Conservation (phyloP, 192 early-diverging fungal genomes). For the Coemansia sp. region DNA sequence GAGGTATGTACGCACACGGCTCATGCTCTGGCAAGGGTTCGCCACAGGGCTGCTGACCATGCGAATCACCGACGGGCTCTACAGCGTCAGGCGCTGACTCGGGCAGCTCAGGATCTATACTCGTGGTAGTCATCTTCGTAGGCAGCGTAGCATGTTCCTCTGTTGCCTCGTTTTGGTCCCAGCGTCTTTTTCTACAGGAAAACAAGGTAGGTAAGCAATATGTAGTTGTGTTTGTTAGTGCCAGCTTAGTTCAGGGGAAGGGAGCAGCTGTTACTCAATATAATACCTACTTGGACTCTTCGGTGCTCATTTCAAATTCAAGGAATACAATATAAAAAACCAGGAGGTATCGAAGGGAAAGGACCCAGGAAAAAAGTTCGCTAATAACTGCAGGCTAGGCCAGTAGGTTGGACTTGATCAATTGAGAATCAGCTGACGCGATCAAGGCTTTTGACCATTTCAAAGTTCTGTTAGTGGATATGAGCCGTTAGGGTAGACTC, state of each 20-base stretch:
- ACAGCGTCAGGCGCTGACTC: neutral
- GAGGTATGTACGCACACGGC: constrained; percentile 6
- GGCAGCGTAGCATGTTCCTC: neutral
- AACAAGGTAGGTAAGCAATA: neutral
- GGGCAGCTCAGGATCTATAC: neutral
- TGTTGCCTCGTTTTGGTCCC: constrained; percentile 13
- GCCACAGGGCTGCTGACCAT: neutral
- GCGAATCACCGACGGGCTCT: neutral
- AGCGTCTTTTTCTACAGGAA: constrained; percentile 23
- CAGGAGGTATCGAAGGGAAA: neutral
- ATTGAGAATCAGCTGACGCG: neutral
- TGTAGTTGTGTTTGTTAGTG: neutral
- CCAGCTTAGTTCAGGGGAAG: neutral
- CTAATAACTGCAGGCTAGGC: neutral
- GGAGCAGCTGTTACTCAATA: neutral
- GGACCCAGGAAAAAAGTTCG: neutral
- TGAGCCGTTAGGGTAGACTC: constrained; percentile 34
- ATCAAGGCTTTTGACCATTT: neutral
- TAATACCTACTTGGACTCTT: neutral
- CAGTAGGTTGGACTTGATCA: neutral
- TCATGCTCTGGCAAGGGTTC: neutral
- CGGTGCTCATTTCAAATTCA: constrained; percentile 10
- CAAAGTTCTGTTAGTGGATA: neutral
- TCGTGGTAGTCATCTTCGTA: neutral
- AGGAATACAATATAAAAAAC: neutral